phyloP scores from a whole-genome alignment of 169 alveolate species.

The Toxoplasma gondii region DNA sequence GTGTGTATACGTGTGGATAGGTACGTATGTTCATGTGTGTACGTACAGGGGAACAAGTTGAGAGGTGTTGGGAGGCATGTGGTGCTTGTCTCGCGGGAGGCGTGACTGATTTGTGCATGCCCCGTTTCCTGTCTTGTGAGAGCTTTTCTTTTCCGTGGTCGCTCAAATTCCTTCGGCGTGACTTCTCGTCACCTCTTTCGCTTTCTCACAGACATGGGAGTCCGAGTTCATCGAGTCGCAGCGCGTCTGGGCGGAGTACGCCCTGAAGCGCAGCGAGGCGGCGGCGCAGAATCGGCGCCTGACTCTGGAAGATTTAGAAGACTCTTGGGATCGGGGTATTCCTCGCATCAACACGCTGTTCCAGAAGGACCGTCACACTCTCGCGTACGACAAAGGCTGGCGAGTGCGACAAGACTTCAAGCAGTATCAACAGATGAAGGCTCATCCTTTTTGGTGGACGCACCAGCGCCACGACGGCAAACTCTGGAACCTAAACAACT shows the following conservation, averaged over 20 bases:
- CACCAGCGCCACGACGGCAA: constrained; percentile 99
- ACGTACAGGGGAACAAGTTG: no score
- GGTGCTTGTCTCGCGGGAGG: no score
- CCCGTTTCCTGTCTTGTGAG: background rate
- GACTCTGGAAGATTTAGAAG: constrained; percentile 99
- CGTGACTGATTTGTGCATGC: background rate
- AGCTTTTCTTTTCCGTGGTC: background rate
- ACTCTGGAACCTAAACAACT: constrained; percentile 99
- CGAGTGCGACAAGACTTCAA: constrained; percentile 98
- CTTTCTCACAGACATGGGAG: constrained; percentile 97
- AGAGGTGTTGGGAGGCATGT: no score
- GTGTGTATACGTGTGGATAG: background rate
- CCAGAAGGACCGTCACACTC: constrained; percentile 99
- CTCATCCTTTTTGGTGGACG: constrained; percentile 99
- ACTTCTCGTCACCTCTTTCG: background rate
- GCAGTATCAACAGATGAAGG: constrained; percentile 94
- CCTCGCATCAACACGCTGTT: constrained; percentile 99
- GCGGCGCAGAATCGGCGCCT: constrained; percentile 97
- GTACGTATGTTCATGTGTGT: background rate
- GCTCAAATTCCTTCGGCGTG: background rate
- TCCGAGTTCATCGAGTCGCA: constrained; percentile 99
- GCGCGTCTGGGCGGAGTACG: constrained; percentile 99
- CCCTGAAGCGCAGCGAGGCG: constrained; percentile 98
- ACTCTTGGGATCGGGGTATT: constrained; percentile 99
- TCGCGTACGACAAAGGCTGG: constrained; percentile 99